phyloP scores from a whole-genome alignment of 2,329 filamentous ascomycete species.

The Colletotrichum magnum region DNA sequence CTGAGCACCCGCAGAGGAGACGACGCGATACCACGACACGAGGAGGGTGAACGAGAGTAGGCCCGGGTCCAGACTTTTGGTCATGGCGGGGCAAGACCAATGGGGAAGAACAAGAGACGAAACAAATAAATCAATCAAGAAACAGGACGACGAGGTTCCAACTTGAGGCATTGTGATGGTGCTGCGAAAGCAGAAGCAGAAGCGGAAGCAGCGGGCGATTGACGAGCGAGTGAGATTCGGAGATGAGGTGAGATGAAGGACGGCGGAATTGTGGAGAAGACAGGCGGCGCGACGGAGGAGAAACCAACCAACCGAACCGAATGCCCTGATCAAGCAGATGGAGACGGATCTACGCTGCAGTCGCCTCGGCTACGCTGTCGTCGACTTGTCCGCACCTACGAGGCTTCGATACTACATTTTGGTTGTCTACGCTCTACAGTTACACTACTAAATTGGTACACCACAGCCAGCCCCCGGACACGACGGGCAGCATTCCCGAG shows the following conservation, averaged over 20 bases:
- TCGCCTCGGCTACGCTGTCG: neutral
- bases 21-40: slow-evolving; percentile 23
- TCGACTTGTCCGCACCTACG: neutral
- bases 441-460: too few relatives aligned
- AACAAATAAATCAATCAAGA: neutral
- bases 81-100: neutral
- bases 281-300: slow-evolving; percentile 25
- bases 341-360: slow-evolving; percentile 11
- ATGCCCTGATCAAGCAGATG: slow-evolving; percentile 32
- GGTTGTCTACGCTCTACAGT: too few relatives aligned
- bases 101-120: slow-evolving; percentile 2
- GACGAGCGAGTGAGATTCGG: slow-evolving; percentile 5
- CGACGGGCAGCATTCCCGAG: slow-evolving; percentile 16
- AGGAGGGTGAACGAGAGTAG: slow-evolving; percentile 9
- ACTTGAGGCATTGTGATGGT: slow-evolving; percentile 7
- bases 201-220: neutral
- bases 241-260: slow-evolving; percentile 27
- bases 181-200: slow-evolving; percentile 6
- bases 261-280: slow-evolving; percentile 23
- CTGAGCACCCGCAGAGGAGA: slow-evolving; percentile 11
- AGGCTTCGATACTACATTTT: too few relatives aligned
- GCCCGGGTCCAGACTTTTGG: neutral
- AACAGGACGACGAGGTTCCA: neutral
- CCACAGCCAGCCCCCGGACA: neutral
- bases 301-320: slow-evolving; percentile 36